Conservation (phyloP, 2,329 filamentous ascomycete species). For the Penicillium sp. region DNA sequence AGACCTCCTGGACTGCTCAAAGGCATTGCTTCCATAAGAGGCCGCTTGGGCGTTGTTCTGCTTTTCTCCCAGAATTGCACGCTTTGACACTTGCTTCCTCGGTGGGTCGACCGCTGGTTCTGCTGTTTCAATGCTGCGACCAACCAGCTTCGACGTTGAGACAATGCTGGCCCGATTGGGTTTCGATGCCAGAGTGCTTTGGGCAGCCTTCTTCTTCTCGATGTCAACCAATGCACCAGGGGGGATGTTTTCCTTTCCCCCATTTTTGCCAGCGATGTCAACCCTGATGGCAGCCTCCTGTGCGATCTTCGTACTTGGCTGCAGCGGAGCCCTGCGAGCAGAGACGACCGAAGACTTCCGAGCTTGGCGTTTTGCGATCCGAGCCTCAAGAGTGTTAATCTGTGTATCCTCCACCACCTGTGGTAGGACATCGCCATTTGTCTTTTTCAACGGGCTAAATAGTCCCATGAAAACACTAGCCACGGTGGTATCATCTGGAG, state of each 20-base stretch:
- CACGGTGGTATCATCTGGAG: conserved; percentile 42
- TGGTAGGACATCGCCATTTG: conserved; percentile 6
- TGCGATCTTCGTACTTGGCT: conserved; percentile 38
- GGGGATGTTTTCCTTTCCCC: conserved; percentile 63
- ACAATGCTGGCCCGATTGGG: conserved; percentile 1
- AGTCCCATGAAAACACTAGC: conserved; percentile 46
- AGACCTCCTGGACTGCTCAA: neutral
- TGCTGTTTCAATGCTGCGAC: neutral
- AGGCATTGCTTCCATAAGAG: neutral
- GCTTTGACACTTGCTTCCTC: conserved; percentile 1
- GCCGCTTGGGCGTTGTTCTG: conserved; percentile 11
- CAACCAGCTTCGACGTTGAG: conserved; percentile 10
- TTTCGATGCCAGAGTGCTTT: neutral
- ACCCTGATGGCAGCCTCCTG: conserved; percentile 43
- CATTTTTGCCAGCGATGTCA: conserved; percentile 53
- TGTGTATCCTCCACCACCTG: conserved; percentile 21
- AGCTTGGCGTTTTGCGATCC: conserved; percentile 33
- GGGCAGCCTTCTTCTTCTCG: conserved; percentile 15
- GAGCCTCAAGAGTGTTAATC: conserved; percentile 34
- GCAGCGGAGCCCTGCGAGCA: conserved; percentile 47
- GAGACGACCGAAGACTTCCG: conserved; percentile 23
- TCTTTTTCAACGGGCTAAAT: conserved; percentile 41
- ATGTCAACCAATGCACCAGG: conserved; percentile 40
- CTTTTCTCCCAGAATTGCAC: conserved; percentile 12
- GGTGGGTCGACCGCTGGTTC: neutral